Conservation (phyloP, 305 asterid species). For the Fraxinus platypoda region DNA sequence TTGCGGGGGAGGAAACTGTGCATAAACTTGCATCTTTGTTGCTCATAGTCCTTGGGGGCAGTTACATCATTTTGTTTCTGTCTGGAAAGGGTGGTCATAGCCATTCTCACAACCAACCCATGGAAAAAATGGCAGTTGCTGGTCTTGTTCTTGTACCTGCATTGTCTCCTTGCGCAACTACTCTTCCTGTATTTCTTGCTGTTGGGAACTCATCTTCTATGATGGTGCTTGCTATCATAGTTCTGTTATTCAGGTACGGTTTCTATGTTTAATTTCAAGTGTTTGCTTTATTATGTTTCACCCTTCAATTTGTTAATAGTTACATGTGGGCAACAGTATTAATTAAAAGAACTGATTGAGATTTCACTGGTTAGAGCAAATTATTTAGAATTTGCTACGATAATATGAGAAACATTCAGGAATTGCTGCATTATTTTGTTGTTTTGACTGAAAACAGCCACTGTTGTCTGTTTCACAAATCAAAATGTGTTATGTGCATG, state of each 20-base stretch:
- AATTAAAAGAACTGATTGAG: not conserved
- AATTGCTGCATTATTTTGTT: not conserved
- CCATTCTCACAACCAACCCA: conserved; percentile 92
- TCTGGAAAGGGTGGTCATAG: conserved; percentile 91
- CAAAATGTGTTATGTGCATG: no score
- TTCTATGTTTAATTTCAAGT: not conserved
- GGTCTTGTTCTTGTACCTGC: conserved; percentile 97
- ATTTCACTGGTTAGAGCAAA: not conserved
- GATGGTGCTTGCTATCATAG: conserved; percentile 95
- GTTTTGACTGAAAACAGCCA: no score
- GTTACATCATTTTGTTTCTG: conserved; percentile 72
- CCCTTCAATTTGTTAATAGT: not conserved
- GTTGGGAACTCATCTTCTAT: conserved; percentile 91
- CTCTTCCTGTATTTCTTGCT: conserved; percentile 97
- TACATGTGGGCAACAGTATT: not conserved
- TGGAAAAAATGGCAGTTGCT: conserved; percentile 99
- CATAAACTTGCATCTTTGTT: conserved; percentile 90
- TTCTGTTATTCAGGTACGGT: conserved; percentile 74
- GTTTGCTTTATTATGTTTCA: conserved; percentile 6
- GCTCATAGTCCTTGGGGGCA: conserved; percentile 83
- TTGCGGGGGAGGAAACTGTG: conserved; percentile 98
- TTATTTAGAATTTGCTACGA: not conserved
- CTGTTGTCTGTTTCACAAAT: no score
- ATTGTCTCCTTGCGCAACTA: conserved; percentile 95
- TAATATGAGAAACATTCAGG: not conserved